Evolutionary conservation across 2,329 filamentous ascomycete genomes (phyloP), one percentile per base, ranked within the genome.

Genomic region (Cordyceps tenuipes): DNA sequence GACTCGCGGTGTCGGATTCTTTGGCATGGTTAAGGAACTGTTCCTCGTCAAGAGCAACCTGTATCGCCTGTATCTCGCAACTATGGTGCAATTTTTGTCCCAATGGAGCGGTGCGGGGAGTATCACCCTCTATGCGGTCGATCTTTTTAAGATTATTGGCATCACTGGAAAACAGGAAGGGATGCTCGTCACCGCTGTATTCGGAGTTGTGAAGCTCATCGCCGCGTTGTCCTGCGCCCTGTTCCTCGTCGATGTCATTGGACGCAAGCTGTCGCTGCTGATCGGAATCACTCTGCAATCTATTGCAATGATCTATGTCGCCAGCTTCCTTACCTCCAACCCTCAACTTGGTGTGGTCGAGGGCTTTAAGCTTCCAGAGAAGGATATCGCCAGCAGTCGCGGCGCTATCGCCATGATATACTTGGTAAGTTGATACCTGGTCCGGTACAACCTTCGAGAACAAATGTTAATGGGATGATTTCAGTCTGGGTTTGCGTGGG

Each of bases 231-330:
- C 83, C 44, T 92, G 88, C 69, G 88, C 89, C 0, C 78, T 91
- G 57, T 90, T 92, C 79, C 80, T 92, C 9, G 88, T 92, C 64
- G 89, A 92, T 66, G 84, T 88, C 58, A 85, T 92, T 64, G 89
- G 89, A 5, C 85, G 89, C 61, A 91, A 91, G 72, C 82, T 84
- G 8, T 78, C 85, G 0, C 77, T 88, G 0, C 76, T 86, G 19
- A 70, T 79, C 0, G 85, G 85, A 2, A 87, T 87, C 65, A 75
- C 75, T 2, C 73, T 86, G 1, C 85, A 88, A 69, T 77, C 78
- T 17, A 69, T 87, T 10, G 66, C 83, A 15, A 86, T 87, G 81
- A 64, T 84, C 64, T 88, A 87, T 68, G 75, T 88, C 13, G 85
- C 84, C 0, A 69, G 72, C 2, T 88, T 85, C 74, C 74, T 87